Conservation (phyloP, 495 filamentous ascomycete species). For the Usnea hakonensis region DNA sequence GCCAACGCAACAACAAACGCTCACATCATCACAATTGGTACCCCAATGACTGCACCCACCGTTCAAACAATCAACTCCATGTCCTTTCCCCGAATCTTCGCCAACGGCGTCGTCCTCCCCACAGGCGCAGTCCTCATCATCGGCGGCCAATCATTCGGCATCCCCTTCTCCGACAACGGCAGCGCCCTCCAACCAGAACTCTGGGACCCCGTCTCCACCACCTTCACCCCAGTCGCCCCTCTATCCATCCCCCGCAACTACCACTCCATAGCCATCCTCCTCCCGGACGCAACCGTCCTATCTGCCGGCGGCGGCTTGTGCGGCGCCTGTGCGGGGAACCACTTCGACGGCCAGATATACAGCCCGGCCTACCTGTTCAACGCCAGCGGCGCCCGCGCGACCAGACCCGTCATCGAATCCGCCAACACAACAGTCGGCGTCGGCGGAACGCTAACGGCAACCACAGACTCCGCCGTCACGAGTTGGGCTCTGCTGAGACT, state of each 20-base stretch:
- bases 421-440: constrained; percentile 20
- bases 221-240: constrained; percentile 35
- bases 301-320: constrained; percentile 52
- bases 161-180: constrained; percentile 45
- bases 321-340: constrained; percentile 44
- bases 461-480: constrained; percentile 24
- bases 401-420: constrained; percentile 35
- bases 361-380: constrained; percentile 48
- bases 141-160: constrained; percentile 43
- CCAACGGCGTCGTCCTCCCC: constrained; percentile 49
- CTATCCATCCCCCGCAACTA: constrained; percentile 45
- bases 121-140: constrained; percentile 49
- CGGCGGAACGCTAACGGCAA: constrained; percentile 30
- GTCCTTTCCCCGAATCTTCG: constrained; percentile 42
- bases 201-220: constrained; percentile 39
- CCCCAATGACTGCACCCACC: constrained; percentile 23
- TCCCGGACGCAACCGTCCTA: constrained; percentile 49
- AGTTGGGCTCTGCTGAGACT: constrained; percentile 38
- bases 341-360: constrained; percentile 52
- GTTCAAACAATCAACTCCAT: constrained; percentile 36
- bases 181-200: constrained; percentile 42
- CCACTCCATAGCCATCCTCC: constrained; percentile 47
- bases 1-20: constrained; percentile 36
- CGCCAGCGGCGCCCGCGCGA: constrained; percentile 32
- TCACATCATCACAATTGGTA: constrained; percentile 42